Percentiles rank a stretch among this genome's conserved stretches.
Evolutionary conservation across 176 grass and related monocot genomes (phyloP).

Genomic region (Pontederia crassipes): DNA sequence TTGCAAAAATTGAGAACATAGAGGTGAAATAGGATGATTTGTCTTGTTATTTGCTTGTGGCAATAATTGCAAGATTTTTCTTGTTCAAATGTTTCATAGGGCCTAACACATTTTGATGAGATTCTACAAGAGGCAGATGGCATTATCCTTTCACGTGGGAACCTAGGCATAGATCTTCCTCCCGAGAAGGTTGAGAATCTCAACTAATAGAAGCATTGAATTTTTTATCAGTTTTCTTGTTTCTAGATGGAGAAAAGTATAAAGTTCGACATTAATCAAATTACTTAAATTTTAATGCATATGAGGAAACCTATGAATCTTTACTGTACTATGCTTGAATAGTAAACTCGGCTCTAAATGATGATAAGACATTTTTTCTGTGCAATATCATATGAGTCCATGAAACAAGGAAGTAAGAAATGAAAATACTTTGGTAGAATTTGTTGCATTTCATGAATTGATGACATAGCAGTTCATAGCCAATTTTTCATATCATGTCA

Average conservation of each 20-base stretch:
- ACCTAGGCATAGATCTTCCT: slow-evolving; percentile 92
- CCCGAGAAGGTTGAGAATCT: slow-evolving; percentile 58
- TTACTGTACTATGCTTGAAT: no score
- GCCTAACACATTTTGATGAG: slow-evolving; percentile 96
- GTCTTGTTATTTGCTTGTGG: background rate
- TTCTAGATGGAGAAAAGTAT: background rate
- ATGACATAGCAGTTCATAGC: no score
- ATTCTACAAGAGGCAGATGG: slow-evolving; percentile 85
- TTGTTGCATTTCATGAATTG: no score
- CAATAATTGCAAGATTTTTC: background rate
- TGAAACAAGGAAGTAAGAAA: no score
- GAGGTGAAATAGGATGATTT: slow-evolving; percentile 48
- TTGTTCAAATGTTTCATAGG: slow-evolving; percentile 39
- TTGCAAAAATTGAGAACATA: slow-evolving; percentile 96
- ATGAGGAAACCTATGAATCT: no score
- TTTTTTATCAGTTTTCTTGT: background rate
- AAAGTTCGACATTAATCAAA: background rate
- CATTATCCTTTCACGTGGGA: slow-evolving; percentile 92
- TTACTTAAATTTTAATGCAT: background rate
- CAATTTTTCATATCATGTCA: no score
- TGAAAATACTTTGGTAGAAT: no score
- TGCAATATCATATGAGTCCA: no score
- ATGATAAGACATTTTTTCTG: no score
- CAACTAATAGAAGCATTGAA: background rate
- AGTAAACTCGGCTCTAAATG: no score